These are phyloP conservation scores for Russula foetens DNA, from an alignment of 768 basidiomycete species.

Conservation along the genomic window DNA sequence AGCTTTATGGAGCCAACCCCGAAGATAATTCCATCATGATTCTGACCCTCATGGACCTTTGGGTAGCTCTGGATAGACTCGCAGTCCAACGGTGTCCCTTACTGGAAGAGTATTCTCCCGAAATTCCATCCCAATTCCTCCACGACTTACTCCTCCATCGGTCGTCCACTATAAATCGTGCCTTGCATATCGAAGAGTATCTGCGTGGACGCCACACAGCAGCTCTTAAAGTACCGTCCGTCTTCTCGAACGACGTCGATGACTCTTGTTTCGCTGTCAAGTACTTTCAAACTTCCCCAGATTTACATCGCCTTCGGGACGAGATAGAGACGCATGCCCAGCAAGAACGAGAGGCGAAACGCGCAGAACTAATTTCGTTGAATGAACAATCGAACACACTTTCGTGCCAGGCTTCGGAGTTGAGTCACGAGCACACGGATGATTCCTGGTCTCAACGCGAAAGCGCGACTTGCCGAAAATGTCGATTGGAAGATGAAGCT, in stretches of 20 bases:
- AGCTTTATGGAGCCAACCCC: slow-evolving; percentile 2
- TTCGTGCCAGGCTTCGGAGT: not conserved
- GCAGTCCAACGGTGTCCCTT: slow-evolving; percentile 31
- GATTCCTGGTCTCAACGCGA: not conserved
- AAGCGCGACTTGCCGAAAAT: not conserved
- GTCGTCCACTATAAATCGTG: not conserved
- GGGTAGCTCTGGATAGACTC: slow-evolving; percentile 39
- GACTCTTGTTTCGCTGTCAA: slow-evolving; percentile 1
- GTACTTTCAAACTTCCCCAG: not conserved
- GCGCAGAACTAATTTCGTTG: not conserved
- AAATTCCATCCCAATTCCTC: slow-evolving; percentile 33
- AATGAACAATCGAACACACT: not conserved
- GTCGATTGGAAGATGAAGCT: not conserved
- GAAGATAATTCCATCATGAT: slow-evolving; percentile 32
- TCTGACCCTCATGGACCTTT: slow-evolving; percentile 40
- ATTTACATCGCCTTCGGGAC: not conserved
- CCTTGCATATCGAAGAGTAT: slow-evolving; percentile 7
- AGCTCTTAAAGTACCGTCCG: not conserved
- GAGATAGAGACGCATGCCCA: not conserved
- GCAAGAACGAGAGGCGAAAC: not conserved
- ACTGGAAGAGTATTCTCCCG: slow-evolving; percentile 38
- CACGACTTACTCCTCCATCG: slow-evolving; percentile 35
- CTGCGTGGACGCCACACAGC: not conserved
- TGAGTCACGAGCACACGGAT: not conserved
- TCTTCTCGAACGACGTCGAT: not conserved